Base-by-base conservation (phyloP, 257 asterid species). In the Solanum pennellii region DNA sequence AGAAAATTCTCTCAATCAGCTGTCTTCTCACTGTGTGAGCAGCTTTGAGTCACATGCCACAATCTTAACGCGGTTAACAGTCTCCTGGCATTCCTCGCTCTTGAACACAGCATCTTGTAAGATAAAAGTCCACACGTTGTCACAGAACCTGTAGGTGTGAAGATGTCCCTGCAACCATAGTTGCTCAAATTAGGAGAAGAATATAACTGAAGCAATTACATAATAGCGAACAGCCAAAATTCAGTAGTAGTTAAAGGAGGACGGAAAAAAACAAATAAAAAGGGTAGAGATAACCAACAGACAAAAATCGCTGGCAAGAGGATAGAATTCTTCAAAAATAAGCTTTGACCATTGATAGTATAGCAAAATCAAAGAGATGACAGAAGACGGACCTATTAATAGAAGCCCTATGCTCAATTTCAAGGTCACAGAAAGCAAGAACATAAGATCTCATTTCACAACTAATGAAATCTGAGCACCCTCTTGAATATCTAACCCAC, bases 121-220 rank as follows among this genome's bases (percentile, higher is more conserved):
- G 94, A 94, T 94, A 95, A 96, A 96, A 37, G 98, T 96, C 99
- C 99, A 96, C 27, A 96, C 98, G 60, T 94, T 95, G 92, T 96
- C 99, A 68, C 98, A 94, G 95, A 94, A 94, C 87, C 98, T 88
- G 94, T 96, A 96, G 20, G 98, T 95, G 90, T 95, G 99, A 86
- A 96, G 98, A 96, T 96, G 99, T 83, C 98, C 99, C 98, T 96
- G 93, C 68, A 42, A 62, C 76, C 83, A 86, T 77, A 87, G 74
- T 88, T 31, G 41, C 72, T 86, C 33, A 73, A 65, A 69, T 44
- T 82, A 73, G 12, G 27, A 74, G 68, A 82, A 84, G 75, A 76
- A 29, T n/a, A 29, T 31, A 86, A 62, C 21, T 66, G 82, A 56
- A 33, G 27, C 23, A 76, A 27, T 29, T 27, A 16, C 85, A 80